These are phyloP conservation scores for Coemansia sp. DNA, from an alignment of 192 early-diverging fungal species.

Conservation along the genomic window DNA sequence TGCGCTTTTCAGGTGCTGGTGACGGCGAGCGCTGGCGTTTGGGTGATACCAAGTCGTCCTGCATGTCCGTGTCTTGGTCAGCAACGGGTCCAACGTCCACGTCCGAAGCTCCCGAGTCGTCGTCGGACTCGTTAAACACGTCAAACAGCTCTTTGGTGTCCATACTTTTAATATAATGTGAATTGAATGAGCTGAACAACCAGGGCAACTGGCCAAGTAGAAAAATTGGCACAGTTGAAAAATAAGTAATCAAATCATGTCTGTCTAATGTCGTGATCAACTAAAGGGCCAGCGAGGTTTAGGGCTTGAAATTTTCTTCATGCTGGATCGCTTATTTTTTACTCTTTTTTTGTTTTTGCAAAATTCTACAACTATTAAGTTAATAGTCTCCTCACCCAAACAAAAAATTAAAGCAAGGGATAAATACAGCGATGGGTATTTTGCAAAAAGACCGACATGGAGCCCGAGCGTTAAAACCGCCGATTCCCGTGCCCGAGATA, in stretches of 20 bases:
- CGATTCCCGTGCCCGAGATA: slow-evolving; percentile 41
- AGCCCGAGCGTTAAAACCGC: slow-evolving; percentile 28
- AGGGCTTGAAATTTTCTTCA: too few relatives aligned
- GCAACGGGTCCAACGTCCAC: slow-evolving; percentile 2
- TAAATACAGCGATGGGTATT: slow-evolving; percentile 29
- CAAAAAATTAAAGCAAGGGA: too few relatives aligned
- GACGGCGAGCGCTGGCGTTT: slow-evolving; percentile 1
- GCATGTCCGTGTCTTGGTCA: neutral
- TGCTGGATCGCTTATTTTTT: too few relatives aligned
- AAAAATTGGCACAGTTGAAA: too few relatives aligned
- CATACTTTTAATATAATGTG: slow-evolving; percentile 14
- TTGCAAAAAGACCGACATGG: slow-evolving; percentile 38
- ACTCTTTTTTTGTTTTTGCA: too few relatives aligned
- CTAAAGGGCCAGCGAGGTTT: too few relatives aligned
- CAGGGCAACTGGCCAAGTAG: neutral
- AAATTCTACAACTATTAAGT: too few relatives aligned
- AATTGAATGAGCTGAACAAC: neutral
- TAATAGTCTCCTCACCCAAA: too few relatives aligned
- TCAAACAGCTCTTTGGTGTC: slow-evolving; percentile 46
- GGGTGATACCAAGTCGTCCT: neutral
- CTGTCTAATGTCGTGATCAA: neutral
- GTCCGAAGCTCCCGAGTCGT: slow-evolving; percentile 23
- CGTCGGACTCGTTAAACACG: slow-evolving; percentile 47
- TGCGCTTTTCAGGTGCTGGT: slow-evolving; percentile 23
- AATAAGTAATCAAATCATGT: neutral